Evolutionary conservation across 75 land plant species (phyloP).

Genomic region (Selaginella moellendorffii): DNA sequence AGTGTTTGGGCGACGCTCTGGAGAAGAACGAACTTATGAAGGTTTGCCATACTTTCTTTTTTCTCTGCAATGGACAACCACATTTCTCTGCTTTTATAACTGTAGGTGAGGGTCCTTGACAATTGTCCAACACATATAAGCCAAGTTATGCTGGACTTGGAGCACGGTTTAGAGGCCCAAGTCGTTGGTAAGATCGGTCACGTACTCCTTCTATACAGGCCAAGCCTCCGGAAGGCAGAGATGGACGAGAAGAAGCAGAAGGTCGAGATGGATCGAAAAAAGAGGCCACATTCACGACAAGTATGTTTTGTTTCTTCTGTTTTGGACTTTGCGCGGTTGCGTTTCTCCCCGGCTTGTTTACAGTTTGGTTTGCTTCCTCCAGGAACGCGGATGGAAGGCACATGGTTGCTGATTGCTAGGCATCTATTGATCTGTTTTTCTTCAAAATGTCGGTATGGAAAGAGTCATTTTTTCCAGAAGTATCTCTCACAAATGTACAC

Average conservation of each 20-base stretch:
- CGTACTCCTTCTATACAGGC: slow-evolving; percentile 51
- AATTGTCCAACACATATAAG: slow-evolving; percentile 51
- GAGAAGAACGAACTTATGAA: slow-evolving; percentile 71
- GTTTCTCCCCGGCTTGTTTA: too few species aligned
- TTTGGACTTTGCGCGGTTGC: too few species aligned
- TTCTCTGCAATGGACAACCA: not conserved
- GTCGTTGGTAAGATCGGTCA: slow-evolving; percentile 64
- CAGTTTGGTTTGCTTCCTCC: too few species aligned
- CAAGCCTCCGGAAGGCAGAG: slow-evolving; percentile 40
- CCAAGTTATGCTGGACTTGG: slow-evolving; percentile 40
- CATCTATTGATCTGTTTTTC: too few species aligned
- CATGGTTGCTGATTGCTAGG: too few species aligned
- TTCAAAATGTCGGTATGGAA: too few species aligned
- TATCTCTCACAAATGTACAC: too few species aligned
- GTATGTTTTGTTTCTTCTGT: not conserved
- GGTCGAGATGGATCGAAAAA: not conserved
- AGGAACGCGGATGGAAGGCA: too few species aligned
- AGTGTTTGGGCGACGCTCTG: slow-evolving; percentile 43
- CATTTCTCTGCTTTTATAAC: too few species aligned
- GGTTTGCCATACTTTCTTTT: slow-evolving; percentile 16
- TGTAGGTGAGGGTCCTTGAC: slow-evolving; percentile 50
- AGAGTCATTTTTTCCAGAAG: too few species aligned
- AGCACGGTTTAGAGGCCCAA: slow-evolving; percentile 46
- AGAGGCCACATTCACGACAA: not conserved
- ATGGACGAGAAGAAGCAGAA: not conserved